These are phyloP conservation scores for Sugiyamaella smithiae DNA, from an alignment of 805 yeast genomes.

Conservation along the genomic window DNA sequence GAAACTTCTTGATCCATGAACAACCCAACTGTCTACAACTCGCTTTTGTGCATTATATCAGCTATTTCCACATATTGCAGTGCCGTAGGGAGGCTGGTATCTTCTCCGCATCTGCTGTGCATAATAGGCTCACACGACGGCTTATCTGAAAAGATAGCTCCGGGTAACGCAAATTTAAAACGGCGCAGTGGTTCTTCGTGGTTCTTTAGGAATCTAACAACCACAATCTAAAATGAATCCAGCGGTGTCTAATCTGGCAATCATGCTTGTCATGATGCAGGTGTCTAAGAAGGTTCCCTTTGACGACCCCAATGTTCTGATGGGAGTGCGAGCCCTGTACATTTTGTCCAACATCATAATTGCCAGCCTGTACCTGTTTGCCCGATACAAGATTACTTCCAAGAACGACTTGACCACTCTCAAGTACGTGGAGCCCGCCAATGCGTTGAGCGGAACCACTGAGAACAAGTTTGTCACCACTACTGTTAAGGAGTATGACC, in stretches of 20 bases:
- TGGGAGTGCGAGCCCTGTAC: slow-evolving; percentile 75
- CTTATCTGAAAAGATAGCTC: not conserved
- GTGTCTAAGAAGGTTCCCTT: slow-evolving; percentile 83
- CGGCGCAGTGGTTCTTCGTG: not conserved
- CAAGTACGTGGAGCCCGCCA: slow-evolving; percentile 85
- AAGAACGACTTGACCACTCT: slow-evolving; percentile 87
- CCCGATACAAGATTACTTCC: slow-evolving; percentile 56
- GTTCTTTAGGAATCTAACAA: not conserved
- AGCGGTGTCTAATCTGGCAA: slow-evolving; percentile 75
- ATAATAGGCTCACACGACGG: no score
- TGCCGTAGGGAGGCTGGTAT: no score
- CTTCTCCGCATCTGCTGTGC: no score
- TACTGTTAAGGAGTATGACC: slow-evolving; percentile 92
- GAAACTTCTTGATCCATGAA: no score
- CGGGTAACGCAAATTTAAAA: slow-evolving; percentile 1
- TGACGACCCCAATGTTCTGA: slow-evolving; percentile 72
- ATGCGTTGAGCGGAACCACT: slow-evolving; percentile 71
- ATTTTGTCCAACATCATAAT: slow-evolving; percentile 62
- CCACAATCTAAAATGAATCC: slow-evolving; percentile 63
- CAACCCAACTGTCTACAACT: no score
- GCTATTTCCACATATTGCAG: no score
- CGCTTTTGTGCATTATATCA: no score
- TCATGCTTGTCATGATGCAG: slow-evolving; percentile 97
- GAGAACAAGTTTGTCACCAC: slow-evolving; percentile 74
- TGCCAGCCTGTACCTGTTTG: slow-evolving; percentile 61